Evolutionary conservation across 1,284 basidiomycete genomes (phyloP).

Genomic region (Sanghuangporus weigelae): DNA sequence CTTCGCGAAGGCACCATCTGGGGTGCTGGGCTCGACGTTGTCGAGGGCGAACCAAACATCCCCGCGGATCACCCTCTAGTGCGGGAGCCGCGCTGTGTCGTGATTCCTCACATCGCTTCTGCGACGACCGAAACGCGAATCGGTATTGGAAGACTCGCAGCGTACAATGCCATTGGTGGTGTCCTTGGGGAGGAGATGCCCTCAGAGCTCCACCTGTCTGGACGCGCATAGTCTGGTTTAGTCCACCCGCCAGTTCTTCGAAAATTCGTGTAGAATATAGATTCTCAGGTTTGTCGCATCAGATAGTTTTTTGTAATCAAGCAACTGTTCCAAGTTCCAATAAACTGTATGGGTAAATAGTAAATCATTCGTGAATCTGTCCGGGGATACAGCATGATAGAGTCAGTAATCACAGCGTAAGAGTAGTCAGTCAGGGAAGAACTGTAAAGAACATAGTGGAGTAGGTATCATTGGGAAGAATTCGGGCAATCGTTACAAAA

Average conservation of each 20-base stretch:
- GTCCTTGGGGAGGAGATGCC: conserved; percentile 49
- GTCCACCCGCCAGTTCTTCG: neutral
- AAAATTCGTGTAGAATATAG: neutral
- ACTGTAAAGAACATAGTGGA: neutral
- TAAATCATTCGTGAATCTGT: no score
- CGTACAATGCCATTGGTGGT: conserved; percentile 58
- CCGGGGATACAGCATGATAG: no score
- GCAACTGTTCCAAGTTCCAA: neutral
- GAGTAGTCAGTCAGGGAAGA: neutral
- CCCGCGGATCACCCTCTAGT: conserved; percentile 74
- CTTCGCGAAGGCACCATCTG: conserved; percentile 76
- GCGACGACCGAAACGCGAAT: conserved; percentile 82
- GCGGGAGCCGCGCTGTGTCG: conserved; percentile 64
- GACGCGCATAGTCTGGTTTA: conserved; percentile 1
- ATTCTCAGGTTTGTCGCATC: neutral
- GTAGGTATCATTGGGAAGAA: no score
- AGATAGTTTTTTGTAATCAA: neutral
- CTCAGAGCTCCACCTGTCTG: conserved; percentile 37
- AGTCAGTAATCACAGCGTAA: neutral
- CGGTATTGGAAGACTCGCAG: conserved; percentile 77
- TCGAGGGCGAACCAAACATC: conserved; percentile 88
- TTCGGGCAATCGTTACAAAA: no score
- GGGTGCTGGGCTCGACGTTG: conserved; percentile 91
- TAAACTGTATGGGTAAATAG: neutral
- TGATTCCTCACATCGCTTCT: conserved; percentile 89